Evolutionary conservation across 768 basidiomycete genomes (phyloP), one percentile per base, ranked within the genome.

Genomic region (Boletellus sp.): DNA sequence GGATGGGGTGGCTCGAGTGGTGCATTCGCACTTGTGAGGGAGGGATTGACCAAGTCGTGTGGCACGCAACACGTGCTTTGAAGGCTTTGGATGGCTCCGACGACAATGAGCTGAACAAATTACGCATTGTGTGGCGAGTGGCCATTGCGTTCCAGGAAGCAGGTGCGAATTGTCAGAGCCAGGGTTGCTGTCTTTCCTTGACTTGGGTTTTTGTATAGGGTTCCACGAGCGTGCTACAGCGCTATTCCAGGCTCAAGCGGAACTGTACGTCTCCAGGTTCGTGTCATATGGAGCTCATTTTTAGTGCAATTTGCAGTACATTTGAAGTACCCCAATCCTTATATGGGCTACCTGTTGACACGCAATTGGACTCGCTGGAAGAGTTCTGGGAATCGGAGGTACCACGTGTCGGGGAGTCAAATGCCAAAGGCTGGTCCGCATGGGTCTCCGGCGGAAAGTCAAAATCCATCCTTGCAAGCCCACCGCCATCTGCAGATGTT

Each of bases 1-100:
- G 83, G 79, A 77, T 90, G 70, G 84, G 84, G 55, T 92, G 89
- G 87, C 60, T 91, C 3, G 85, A 87, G 54, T 90, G 87, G 87
- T 75, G 77, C 50, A 78, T 87, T 31, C 71, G 81, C 36, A 74
- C 57, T 33, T 70, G 70, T 15, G 68, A 54, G 35, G 66, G 69
- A 35, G 79, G 81, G 2, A 62, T 88, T 24, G 74, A 81, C 34
- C 76, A 74, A 6, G 59, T 87, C 5, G 65, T 83, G 3, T 70
- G 74, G 23, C 81, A 81, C 56, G 80, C 78, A 4, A 58, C 65
- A 36, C 72, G 81, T 26, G 71, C 77, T 16, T 55, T 83, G 37
- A 60, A 65, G 16, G 70, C 72, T 4, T 59, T 88, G 28, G 65
- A 68, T 22, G 50, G 55, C 13, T 64, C 68, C 20, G 72, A 73